phyloP scores from a whole-genome alignment of 352 stramenopile species.

The Globisporangium iwayamae region DNA sequence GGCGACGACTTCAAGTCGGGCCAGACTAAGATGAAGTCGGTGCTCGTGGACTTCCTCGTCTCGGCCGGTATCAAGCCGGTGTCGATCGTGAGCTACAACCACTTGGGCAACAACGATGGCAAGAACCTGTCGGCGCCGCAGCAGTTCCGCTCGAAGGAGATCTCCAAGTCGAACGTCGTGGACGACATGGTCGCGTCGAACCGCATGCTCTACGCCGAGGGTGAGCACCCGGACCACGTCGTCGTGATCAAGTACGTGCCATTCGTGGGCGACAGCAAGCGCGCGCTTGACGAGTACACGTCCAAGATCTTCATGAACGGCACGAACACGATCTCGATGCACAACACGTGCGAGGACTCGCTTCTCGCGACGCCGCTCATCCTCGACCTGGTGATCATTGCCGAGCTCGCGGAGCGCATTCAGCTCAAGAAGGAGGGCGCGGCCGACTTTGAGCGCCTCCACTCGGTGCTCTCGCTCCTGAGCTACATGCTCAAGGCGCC shows the following conservation, averaged over 20 bases:
- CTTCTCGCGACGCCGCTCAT: constrained; percentile 98
- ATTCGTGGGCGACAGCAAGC: constrained; percentile 98
- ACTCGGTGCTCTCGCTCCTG: constrained; percentile 96
- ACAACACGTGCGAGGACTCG: constrained; percentile 99
- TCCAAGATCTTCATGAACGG: constrained; percentile 99
- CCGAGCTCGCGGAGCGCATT: constrained; percentile 97
- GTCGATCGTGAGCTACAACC: constrained; percentile 99
- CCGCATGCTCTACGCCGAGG: constrained; percentile 96
- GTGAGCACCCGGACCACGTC: constrained; percentile 98
- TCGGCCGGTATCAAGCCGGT: constrained; percentile 98
- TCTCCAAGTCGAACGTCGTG: constrained; percentile 99
- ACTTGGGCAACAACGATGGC: constrained; percentile 99
- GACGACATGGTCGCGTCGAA: constrained; percentile 99
- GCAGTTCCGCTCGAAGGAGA: constrained; percentile 99
- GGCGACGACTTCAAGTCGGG: constrained; percentile 99
- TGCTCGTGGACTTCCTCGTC: constrained; percentile 99
- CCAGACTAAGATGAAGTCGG: constrained; percentile 99
- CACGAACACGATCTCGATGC: constrained; percentile 99
- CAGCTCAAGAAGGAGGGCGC: constrained; percentile 91
- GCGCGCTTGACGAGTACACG: constrained; percentile 99
- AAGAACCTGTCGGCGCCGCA: constrained; percentile 98
- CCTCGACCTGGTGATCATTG: constrained; percentile 97
- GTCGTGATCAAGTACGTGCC: constrained; percentile 99
- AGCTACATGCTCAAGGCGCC: constrained; percentile 99
- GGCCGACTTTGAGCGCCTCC: constrained; percentile 92